Base-by-base conservation (phyloP, 1,284 basidiomycete genomes). In the Pyrrhoderma lamaoense region DNA sequence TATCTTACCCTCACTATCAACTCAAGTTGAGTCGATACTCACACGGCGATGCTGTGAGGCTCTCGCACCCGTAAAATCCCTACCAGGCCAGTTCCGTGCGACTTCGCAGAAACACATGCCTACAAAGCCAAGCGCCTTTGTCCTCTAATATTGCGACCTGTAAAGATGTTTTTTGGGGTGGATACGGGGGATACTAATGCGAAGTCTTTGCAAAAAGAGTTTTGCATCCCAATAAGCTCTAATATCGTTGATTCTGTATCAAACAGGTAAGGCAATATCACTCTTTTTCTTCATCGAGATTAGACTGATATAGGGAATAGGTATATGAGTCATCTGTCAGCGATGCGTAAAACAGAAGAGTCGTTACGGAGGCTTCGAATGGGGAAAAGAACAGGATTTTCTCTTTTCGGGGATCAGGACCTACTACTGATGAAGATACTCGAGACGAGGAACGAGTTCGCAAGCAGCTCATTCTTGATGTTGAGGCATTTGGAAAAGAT, bases 321-420 rank as follows among this genome's bases (percentile, higher is more conserved):
- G 60, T 88, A 88, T 59, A 75, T 79, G 5, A 72, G 73, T 52
- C 80, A 89, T 60, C 72, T 96, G 22, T 74, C 80, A 3, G 80
- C 82, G 3, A 92, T 94, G 74, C 88, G 83, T 65, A 94, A 94
- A 70, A 89, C 89, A 1, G 91, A 96, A 61, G 91, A 94, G 61
- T 85, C 90, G 5, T 70, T 96, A 27, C 74, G 85, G 19, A 79
- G 88, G 40, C 75, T 94, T 58, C 91, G 92, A 62, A 93, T 89
- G 65, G 85, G 85, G 37, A 89, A 89, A 61, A 89, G 86, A 59
- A 70, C 80, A 0, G 74, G 84, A 0, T 89, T 92, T 64, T 87
- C 88, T 1, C 69, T 93, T 22, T 94, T 95, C 61, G 73, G 81
- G 72, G 69, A 44, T 61, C 70, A 1, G 64, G 62, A 47, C 48